Base-by-base conservation (phyloP, 208 protist genomes). In the Trypanosomatidae sp. region DNA sequence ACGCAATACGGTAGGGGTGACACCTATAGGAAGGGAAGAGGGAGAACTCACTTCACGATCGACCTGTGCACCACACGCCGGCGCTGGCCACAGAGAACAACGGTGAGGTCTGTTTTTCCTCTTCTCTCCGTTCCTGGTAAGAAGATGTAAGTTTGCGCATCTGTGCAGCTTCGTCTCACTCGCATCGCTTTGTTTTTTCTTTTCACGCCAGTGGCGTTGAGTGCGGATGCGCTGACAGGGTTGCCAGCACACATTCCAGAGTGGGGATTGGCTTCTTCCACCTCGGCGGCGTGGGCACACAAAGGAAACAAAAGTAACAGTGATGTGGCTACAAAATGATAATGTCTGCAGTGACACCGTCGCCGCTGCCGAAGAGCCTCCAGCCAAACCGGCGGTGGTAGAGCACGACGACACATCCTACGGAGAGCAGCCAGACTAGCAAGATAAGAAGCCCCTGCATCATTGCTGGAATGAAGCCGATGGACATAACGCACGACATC, bases 381-480 rank as follows among this genome's bases (percentile, higher is more conserved):
- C 69, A 71, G 19, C 69, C 75, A 62, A 80, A 80, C 39, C 75
- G 75, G 22, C 69, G 75, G 47, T 71, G 9, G 65, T 80, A 71
- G 25, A 71, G 50, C 6, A 49, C 41, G 17, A 46, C n/a, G 25
- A 47, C 69, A 30, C 53, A 49, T n/a, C 12, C 75, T 13, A 75
- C 62, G 47, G 75, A 50, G n/a, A 49, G 53, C 30, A 66, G 0
- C 75, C 75, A 80, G 55, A 25, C 62, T 36, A 74, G 47, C 64
- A 74, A 46, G 33, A 75, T 30, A 13, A 71, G 69, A 19, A 74
- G 44, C 3, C 69, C 69, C 22, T 56, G 52, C 36, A 67, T 65
- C 17, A 53, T 55, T 0, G 60, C 46, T 1, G 75, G 64, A 12
- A 80, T 75, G 47, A 46, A n/a, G 44, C 55, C 69, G 15, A 72